phyloP scores from a whole-genome alignment of 495 filamentous ascomycete species.

The Jackrogersella multiformis region DNA sequence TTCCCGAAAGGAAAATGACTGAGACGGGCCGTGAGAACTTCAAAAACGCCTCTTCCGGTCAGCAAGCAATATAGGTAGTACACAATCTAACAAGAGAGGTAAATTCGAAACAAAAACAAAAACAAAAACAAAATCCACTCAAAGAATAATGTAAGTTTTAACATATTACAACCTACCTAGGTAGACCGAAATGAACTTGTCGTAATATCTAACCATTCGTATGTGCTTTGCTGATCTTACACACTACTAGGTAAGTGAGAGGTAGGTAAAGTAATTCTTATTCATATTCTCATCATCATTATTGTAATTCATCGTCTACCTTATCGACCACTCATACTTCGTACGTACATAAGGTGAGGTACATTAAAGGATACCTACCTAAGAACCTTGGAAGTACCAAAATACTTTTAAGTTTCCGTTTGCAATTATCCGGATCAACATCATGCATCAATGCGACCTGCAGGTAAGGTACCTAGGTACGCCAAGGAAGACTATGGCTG shows the following conservation, averaged over 20 bases:
- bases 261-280: slow-evolving; percentile 26
- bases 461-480: too few relatives aligned
- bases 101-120: neutral
- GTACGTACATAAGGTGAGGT: slow-evolving; percentile 15
- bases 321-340: slow-evolving; percentile 18
- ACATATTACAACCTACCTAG: too few relatives aligned
- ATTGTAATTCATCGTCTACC: slow-evolving; percentile 33
- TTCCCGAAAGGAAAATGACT: slow-evolving; percentile 20
- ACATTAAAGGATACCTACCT: neutral
- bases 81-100: neutral
- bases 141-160: too few relatives aligned
- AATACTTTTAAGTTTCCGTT: slow-evolving; percentile 13
- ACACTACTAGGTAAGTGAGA: slow-evolving; percentile 25
- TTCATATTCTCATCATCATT: slow-evolving; percentile 42
- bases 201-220: slow-evolving; percentile 28
- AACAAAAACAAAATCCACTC: neutral
- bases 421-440: slow-evolving; percentile 30
- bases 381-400: slow-evolving; percentile 14
- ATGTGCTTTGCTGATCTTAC: slow-evolving; percentile 32
- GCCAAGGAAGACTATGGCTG: slow-evolving; percentile 16
- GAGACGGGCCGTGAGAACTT: slow-evolving; percentile 40
- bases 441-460: slow-evolving; percentile 33
- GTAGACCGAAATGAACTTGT: too few relatives aligned
- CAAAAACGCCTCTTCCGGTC: slow-evolving; percentile 34
- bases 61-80: slow-evolving; percentile 17